Evolutionary conservation across 2,329 filamentous ascomycete species (phyloP), one percentile per base, ranked within the genome.

Genomic region (Phialophora chinensis): DNA sequence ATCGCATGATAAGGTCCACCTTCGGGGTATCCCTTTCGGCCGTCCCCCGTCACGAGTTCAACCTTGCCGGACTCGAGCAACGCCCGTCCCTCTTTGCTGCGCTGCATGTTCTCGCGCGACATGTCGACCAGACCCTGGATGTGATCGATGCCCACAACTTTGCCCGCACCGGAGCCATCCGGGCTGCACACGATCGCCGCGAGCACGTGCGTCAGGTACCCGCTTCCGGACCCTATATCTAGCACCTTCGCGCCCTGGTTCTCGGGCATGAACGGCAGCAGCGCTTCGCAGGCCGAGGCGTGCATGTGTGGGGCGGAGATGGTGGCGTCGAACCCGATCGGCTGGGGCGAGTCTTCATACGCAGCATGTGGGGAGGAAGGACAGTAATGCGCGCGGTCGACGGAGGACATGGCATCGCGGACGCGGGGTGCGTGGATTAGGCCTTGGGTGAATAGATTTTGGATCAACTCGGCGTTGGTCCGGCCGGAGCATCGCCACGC

Each of bases 171-270:
- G n/a, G 42, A 67, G 12, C 72, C 72, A 25, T 72, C 72, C 7
- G 63, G 20, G 10, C 71, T 69, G 44, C 70, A 72, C 1, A 90
- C 89, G 0, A 97, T 83, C 75, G 94, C 91, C 0, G 93, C 93
- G 7, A 98, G 79, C 0, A 97, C 88, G 73, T 96, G 92, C 4
- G 93, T 97, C 12, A 99, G 82, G 75, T 97, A 98, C 0, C 91
- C 91, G 1, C 87, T 90, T 0, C 91, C 91, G 55, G 87, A 90
- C 1, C 91, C 91, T 66, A 94, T 85, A 73, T 94, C 91, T 1
- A 94, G 83, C 1, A 92, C 82, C 71, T 90, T 76, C 4, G 80
- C 75, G 14, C 83, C 78, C 20, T 62, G 54, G 25, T 81, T 81
- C 1, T 86, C 84, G 1, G 81, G 75, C 7, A 90, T 81, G 75